Base-by-base conservation (phyloP, 306 rosid species). In the Trichosanthes cucumerina region DNA sequence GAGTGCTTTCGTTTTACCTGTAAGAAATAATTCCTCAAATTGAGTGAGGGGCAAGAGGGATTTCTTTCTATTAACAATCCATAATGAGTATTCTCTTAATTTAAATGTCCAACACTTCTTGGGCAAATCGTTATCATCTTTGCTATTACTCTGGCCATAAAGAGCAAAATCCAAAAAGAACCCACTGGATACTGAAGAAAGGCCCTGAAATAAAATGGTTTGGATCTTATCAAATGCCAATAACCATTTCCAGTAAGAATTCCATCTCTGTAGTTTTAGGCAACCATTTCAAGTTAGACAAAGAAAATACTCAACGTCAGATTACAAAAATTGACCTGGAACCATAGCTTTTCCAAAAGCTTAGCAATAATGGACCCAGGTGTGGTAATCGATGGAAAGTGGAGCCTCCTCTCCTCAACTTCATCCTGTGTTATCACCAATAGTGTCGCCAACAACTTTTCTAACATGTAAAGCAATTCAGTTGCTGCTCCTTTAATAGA, bases 401-500 rank as follows among this genome's bases (percentile, higher is more conserved):
- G 81, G 87, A 76, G 58, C 66, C 76, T 83, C 86, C 79, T 82
- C 83, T 89, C 84, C 31, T 63, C 82, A 65, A 84, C 81, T 78
- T 85, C 82, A 78, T 83, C 78, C 77, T 70, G 83, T 58, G 82
- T 78, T 69, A 78, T 84, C 73, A 41, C 82, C 62, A 82, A 75
- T 79, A 83, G 72, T 60, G 79, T 86, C 80, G 87, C 84, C 57
- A 92, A 78, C 68, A 89, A 75, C 85, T 88, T 88, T 83, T 95
- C 93, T 80, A 95, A 80, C 63, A 88, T 65, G 65, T 79, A 76
- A 85, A 95, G 93, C 76, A 91, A 79, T 80, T 95, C 92, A 77
- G 90, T 81, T 65, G 97, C 91, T 78, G 83, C 82, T 80, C 91
- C 88, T 84, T 89, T 92, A 76, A 95, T 87, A 78, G 83, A 77